Evolutionary conservation across 2,329 filamentous ascomycete species (phyloP), one percentile per base, ranked within the genome.

Genomic region (Pyrenochaeta sp.): DNA sequence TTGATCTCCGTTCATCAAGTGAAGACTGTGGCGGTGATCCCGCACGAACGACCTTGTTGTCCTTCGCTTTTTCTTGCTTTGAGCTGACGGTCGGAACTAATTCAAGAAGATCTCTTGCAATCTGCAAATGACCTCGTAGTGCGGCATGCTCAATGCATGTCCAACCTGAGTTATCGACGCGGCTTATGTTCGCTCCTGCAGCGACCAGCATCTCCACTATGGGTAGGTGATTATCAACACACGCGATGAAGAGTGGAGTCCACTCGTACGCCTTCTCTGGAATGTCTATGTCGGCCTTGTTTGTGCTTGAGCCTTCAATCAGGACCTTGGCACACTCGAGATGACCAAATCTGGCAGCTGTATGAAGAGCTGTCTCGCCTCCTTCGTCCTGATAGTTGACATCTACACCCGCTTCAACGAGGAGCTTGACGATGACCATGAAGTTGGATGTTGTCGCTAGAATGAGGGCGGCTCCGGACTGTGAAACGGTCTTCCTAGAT

Each of bases 231-330:
- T 93, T 93, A 63, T 99, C 92, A 2, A 97, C 93, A 40, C 88
- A 89, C 7, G 93, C 90, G 53, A 96, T 88, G 64, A 96, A 94
- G 9, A 99, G 77, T n/a, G 94, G 90, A 1, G 94, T 96, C 93
- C 94, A 99, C 3, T 87, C 85, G 65, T 95, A 97, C 0, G 88
- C 87, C 40, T 87, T 88, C 65, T 99, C 94, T 0, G 81, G 74
- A 23, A 95, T 74, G 59, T 96, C 88, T 1, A 91, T 75, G 50
- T 96, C 76, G 1, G 86, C 85, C 62, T 86, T 90, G 57, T 94
- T 89, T 29, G 82, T 77, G 5, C 78, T 73, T 0, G 83, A 86
- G 2, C 89, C 89, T 11, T 85, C 78, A 3, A 97, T 71, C 15
- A 99, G 76, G 15, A 90, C 84, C 45, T 80, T 83, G 10, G 89